Percentiles rank a stretch among this genome's conserved stretches.
These are phyloP conservation scores for Acanthamoeba culbertsoni DNA, from an alignment of 208 protist species.

Conservation along the genomic window DNA sequence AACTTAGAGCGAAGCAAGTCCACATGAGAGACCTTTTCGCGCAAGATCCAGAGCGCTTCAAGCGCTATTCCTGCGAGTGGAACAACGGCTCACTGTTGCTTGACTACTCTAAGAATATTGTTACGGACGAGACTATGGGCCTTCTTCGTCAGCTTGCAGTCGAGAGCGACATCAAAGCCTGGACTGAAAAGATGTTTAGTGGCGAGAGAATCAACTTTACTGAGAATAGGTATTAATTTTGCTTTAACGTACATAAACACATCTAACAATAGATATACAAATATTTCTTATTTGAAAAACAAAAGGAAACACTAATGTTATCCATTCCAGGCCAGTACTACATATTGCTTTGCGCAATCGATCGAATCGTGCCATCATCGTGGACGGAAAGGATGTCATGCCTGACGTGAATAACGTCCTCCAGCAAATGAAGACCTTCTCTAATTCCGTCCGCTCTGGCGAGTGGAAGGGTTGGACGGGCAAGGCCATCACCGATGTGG, in stretches of 20 bases:
- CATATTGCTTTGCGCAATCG: conserved; percentile 95
- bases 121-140: conserved; percentile 92
- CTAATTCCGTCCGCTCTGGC: conserved; percentile 88
- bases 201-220: conserved; percentile 96
- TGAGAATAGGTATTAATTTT: conserved; percentile 84
- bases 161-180: conserved; percentile 79
- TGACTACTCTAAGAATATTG: conserved; percentile 95
- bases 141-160: conserved; percentile 86
- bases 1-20: conserved; percentile 4
- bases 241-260: too few relatives aligned
- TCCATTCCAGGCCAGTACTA: conserved; percentile 84
- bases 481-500: conserved; percentile 93
- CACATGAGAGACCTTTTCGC: conserved; percentile 74
- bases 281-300: too few relatives aligned
- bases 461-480: conserved; percentile 94
- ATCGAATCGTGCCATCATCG: conserved; percentile 81
- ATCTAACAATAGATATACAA: too few relatives aligned
- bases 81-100: conserved; percentile 89
- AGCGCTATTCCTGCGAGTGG: conserved; percentile 77
- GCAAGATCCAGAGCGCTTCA: conserved; percentile 69
- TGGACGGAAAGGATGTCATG: conserved; percentile 95
- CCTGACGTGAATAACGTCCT: conserved; percentile 91
- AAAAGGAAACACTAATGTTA: too few relatives aligned
- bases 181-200: conserved; percentile 88
- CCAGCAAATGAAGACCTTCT: conserved; percentile 91